These are phyloP conservation scores for Russula foetens DNA, from an alignment of 768 basidiomycete species.

Conservation along the genomic window DNA sequence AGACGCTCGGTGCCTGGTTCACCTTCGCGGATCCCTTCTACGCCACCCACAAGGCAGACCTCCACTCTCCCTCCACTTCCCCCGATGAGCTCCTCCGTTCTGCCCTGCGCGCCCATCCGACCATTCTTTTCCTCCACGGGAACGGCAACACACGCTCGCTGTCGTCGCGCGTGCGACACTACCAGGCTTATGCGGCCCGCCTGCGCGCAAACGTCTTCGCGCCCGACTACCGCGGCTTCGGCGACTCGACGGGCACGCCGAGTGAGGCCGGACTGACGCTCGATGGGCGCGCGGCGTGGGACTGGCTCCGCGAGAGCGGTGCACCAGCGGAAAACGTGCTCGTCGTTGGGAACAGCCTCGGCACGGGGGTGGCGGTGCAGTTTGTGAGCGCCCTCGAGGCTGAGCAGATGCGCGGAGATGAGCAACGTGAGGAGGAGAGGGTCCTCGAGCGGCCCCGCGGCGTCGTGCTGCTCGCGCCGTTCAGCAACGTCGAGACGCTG, in stretches of 20 bases:
- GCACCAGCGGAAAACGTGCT: constrained; percentile 53
- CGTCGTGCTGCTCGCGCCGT: constrained; percentile 36
- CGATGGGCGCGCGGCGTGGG: constrained; percentile 75
- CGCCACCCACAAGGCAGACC: constrained; percentile 23
- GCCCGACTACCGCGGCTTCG: constrained; percentile 91
- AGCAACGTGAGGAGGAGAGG: not conserved
- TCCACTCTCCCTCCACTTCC: constrained; percentile 31
- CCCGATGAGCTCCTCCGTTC: constrained; percentile 37
- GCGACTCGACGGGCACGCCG: constrained; percentile 74
- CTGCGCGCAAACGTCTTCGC: constrained; percentile 70
- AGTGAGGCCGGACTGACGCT: constrained; percentile 61
- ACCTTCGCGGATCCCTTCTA: constrained; percentile 61
- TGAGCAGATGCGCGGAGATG: constrained; percentile 24
- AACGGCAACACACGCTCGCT: constrained; percentile 78
- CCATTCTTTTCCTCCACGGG: constrained; percentile 89
- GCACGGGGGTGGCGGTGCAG: constrained; percentile 63
- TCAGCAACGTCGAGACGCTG: constrained; percentile 33
- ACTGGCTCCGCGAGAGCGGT: constrained; percentile 60
- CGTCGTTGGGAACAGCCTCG: constrained; percentile 81
- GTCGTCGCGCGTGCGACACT: constrained; percentile 56
- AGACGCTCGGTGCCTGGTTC: constrained; percentile 82
- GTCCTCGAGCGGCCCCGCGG: constrained; percentile 30
- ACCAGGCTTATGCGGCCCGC: constrained; percentile 55
- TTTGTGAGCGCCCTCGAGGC: constrained; percentile 33
- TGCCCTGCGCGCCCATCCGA: constrained; percentile 55